These are phyloP conservation scores for Chytriomyces hyalinus DNA, from an alignment of 192 early-diverging fungal species.

Conservation along the genomic window DNA sequence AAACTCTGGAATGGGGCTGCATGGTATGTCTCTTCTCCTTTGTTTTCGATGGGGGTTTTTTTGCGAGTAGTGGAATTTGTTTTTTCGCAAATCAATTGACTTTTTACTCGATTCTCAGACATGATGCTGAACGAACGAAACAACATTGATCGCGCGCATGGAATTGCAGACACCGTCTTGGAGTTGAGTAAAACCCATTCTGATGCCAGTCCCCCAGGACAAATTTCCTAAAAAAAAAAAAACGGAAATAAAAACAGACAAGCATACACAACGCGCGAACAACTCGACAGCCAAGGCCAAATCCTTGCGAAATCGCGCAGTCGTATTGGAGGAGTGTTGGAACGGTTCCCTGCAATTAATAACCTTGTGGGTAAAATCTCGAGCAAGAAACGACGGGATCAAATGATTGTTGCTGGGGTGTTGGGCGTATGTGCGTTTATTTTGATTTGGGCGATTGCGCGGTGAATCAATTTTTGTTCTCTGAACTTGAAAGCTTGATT, in stretches of 20 bases:
- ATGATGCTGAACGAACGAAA: conserved; percentile 73
- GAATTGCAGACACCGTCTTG: conserved; percentile 76
- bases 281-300: conserved; percentile 65
- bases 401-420: conserved; percentile 73
- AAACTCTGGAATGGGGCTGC: conserved; percentile 31
- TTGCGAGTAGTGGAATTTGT: no score
- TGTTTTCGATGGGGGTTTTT: no score
- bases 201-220: not conserved
- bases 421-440: conserved; percentile 53
- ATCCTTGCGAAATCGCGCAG: conserved; percentile 61
- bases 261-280: conserved; percentile 74
- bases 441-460: conserved; percentile 41
- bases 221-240: not conserved
- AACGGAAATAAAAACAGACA: conserved; percentile 56
- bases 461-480: not conserved
- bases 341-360: conserved; percentile 71
- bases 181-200: conserved; percentile 60
- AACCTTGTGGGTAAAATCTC: conserved; percentile 73
- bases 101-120: conserved; percentile 49
- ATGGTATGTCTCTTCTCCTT: conserved; percentile 30
- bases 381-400: conserved; percentile 68
- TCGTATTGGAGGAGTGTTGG: conserved; percentile 46
- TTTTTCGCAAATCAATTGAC: conserved; percentile 40
- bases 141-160: conserved; percentile 73
- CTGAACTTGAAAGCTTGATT: not conserved